Evolutionary conservation across 352 stramenopile species (phyloP).

Genomic region (Globisporangium solare): DNA sequence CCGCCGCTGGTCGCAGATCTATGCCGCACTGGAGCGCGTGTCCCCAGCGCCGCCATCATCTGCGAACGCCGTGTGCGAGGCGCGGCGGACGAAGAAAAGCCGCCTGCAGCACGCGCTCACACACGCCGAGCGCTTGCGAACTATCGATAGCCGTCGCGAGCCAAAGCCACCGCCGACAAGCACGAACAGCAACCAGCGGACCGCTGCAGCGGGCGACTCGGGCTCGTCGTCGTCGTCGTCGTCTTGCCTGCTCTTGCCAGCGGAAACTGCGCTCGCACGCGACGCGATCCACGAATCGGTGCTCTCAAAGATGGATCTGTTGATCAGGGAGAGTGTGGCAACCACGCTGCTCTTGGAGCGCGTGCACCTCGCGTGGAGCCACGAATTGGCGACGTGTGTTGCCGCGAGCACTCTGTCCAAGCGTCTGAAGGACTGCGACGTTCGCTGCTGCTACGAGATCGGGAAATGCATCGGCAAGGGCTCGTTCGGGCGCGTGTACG

Average conservation of each 20-base stretch:
- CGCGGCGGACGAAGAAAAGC: constrained; percentile 11
- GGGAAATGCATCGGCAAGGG: constrained; percentile 44
- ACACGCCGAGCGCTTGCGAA: constrained; percentile 7
- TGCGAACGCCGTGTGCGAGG: neutral
- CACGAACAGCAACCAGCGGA: too few relatives aligned
- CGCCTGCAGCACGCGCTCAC: constrained; percentile 19
- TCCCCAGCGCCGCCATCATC: too few relatives aligned
- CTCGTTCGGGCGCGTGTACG: constrained; percentile 48
- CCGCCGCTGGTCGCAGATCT: too few relatives aligned
- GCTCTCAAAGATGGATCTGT: neutral
- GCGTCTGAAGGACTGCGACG: constrained; percentile 14
- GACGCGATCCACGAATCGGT: neutral
- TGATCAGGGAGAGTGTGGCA: neutral
- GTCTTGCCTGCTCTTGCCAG: too few relatives aligned
- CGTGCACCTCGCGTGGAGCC: neutral
- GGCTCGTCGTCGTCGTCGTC: too few relatives aligned
- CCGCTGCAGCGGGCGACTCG: too few relatives aligned
- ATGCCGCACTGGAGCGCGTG: too few relatives aligned
- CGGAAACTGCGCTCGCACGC: neutral
- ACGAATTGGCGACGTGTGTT: constrained; percentile 8
- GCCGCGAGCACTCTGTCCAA: constrained; percentile 1
- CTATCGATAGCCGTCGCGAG: too few relatives aligned
- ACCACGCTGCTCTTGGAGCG: neutral
- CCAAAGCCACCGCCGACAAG: too few relatives aligned
- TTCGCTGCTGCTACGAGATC: constrained; percentile 33